A percentile compares a stretch with the other conserved stretches of the same genome.
Conservation (phyloP, 140 eudicot genomes). For the Stevia rebaudiana region DNA sequence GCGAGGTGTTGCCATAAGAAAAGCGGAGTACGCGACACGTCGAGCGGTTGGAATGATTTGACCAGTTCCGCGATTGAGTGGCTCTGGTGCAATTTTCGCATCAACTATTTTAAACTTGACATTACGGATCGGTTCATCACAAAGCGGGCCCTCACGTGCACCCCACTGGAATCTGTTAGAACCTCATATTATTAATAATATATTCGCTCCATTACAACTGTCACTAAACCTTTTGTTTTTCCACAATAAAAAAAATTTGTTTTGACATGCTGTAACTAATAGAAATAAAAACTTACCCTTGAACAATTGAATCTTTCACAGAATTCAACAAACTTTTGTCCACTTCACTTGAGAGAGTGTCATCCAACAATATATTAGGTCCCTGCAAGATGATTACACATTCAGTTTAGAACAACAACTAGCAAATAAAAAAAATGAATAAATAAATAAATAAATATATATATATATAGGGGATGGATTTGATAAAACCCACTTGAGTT, state of each 20-base stretch:
- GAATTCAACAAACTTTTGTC: conserved; percentile 84
- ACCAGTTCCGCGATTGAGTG: conserved; percentile 86
- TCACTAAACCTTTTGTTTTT: neutral
- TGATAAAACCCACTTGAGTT: no score
- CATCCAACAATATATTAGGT: conserved; percentile 87
- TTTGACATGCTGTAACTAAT: neutral
- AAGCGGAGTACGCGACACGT: conserved; percentile 95
- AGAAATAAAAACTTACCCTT: conserved; percentile 75
- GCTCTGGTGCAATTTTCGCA: conserved; percentile 95
- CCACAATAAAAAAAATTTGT: neutral
- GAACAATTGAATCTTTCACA: conserved; percentile 95
- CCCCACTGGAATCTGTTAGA: conserved; percentile 90
- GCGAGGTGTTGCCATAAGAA: conserved; percentile 97
- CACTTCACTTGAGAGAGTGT: conserved; percentile 94
- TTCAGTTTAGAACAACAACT: conserved; percentile 5
- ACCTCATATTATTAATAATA: neutral
- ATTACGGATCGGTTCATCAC: conserved; percentile 97
- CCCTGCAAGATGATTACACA: conserved; percentile 47
- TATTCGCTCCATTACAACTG: neutral
- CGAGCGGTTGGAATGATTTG: conserved; percentile 99
- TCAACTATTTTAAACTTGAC: conserved; percentile 96
- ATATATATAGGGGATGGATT: no score
- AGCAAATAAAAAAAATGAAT: neutral
- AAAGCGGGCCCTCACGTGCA: conserved; percentile 98
- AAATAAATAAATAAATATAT: no score